phyloP scores from a whole-genome alignment of 352 stramenopile species.

The Thraustochytrium sp. region DNA sequence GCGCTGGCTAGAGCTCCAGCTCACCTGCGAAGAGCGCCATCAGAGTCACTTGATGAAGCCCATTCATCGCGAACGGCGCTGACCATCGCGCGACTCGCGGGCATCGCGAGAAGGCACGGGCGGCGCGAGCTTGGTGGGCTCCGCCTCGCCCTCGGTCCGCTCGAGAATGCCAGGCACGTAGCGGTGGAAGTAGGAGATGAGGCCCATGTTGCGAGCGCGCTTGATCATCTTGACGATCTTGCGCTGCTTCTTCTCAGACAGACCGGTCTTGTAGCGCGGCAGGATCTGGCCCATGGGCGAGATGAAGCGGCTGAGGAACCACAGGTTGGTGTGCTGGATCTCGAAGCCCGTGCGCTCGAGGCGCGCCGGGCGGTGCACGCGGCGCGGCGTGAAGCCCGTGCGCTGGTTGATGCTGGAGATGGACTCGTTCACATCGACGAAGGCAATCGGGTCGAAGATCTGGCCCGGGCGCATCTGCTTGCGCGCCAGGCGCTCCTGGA shows the following conservation, averaged over 20 bases:
- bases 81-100: not conserved
- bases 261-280: slow-evolving; percentile 24
- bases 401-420: not conserved
- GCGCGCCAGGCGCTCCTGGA: not conserved
- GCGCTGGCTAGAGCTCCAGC: too few relatives aligned
- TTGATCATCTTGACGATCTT: not conserved
- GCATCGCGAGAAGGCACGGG: not conserved
- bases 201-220: slow-evolving; percentile 41
- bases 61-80: not conserved
- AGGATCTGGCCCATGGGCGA: slow-evolving; percentile 25
- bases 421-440: not conserved
- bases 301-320: slow-evolving; percentile 35
- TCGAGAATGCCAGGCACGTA: slow-evolving; percentile 33
- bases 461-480: not conserved
- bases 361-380: not conserved
- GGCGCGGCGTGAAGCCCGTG: not conserved
- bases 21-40: too few relatives aligned
- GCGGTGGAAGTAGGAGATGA: slow-evolving; percentile 40
- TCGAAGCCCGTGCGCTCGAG: slow-evolving; percentile 13
- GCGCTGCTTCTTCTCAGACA: slow-evolving; percentile 42
- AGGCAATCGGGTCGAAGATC: not conserved
- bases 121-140: not conserved
- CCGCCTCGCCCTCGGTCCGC: not conserved
- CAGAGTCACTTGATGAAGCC: too few relatives aligned
- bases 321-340: slow-evolving; percentile 32